Base-by-base conservation (phyloP, 2,329 filamentous ascomycete genomes). In the Orbilia oligospora region DNA sequence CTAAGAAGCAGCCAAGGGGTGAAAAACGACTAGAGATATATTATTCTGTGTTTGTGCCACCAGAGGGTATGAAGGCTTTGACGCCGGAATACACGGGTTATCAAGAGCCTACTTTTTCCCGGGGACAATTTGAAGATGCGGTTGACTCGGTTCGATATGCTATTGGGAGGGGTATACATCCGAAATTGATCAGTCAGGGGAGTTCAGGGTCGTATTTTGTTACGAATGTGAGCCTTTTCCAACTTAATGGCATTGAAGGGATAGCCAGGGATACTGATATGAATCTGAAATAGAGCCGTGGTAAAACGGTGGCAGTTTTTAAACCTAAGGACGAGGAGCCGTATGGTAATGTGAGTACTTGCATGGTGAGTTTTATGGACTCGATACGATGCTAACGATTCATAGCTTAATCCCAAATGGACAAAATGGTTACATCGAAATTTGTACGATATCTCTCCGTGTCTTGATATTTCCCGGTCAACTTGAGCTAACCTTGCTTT, bases 381-480 rank as follows among this genome's bases (percentile, higher is more conserved):
- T 14, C 41, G 46, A 36, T 10, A 44, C 9, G 18, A 38, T 46
- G 20, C 71, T 75, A 36, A 67, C 30, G 8, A 41, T 16, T 51
- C 38, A 76, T 56, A 82, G 81, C 72, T 82, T 30, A 99, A 99
- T 83, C 96, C 96, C 5, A 99, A 99, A 84, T 98, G 95, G 95
- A 98, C 97, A 82, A 99, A 99, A 85, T 99, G 96, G 96, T 94
- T 99, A 86, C 96, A 99, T 84, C 89, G 96, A 80, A 99, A 99
- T 84, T 84, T 99, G 80, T 82, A 71, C 38, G 81, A 76, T 27
- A 51, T 63, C 16, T 9, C 12, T 67, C 65, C 12, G 41, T 12
- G 16, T 41, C 14, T 24, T 16, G 20, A 9, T 33, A 16, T 22
- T 24, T 24, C 5, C 1, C 12, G 10, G 49, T 0, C 1, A 30